phyloP scores from a whole-genome alignment of 345 rosid species.

The Eucalyptus grandis region DNA sequence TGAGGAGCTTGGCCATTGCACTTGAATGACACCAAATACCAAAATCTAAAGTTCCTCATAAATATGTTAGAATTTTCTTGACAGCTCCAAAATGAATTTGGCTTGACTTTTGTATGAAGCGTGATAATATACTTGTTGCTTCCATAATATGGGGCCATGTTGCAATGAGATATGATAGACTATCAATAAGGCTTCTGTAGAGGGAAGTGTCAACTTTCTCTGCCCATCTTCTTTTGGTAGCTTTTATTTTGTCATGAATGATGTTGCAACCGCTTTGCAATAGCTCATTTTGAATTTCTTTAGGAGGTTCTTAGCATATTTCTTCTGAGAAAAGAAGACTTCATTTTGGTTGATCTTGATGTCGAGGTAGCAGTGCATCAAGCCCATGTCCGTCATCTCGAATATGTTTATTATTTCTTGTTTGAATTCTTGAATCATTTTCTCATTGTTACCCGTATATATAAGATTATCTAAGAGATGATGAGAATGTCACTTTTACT shows the following conservation, averaged over 20 bases:
- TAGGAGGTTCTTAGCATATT: not conserved
- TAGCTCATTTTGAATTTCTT: not conserved
- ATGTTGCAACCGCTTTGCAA: not conserved
- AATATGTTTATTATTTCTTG: not conserved
- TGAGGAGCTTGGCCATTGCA: not conserved
- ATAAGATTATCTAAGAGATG: not conserved
- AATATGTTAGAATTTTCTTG: not conserved
- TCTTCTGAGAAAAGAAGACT: not conserved
- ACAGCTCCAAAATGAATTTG: not conserved
- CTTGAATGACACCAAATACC: not conserved
- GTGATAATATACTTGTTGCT: not conserved
- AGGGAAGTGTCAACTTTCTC: not conserved
- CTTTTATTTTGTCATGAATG: not conserved
- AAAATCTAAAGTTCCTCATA: not conserved
- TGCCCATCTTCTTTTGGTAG: not conserved
- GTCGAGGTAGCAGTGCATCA: not conserved
- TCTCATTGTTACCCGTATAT: not conserved
- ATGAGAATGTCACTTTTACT: not conserved
- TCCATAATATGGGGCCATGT: not conserved
- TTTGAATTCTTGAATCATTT: not conserved
- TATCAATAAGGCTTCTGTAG: not conserved
- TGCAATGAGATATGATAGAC: not conserved
- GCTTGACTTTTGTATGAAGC: not conserved
- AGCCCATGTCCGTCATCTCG: not conserved
- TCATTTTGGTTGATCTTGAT: not conserved